A percentile compares a stretch with the other conserved stretches of the same genome.
These are phyloP conservation scores for Pilasporangium apinafurcum DNA, from an alignment of 352 stramenopile genomes.

Conservation along the genomic window DNA sequence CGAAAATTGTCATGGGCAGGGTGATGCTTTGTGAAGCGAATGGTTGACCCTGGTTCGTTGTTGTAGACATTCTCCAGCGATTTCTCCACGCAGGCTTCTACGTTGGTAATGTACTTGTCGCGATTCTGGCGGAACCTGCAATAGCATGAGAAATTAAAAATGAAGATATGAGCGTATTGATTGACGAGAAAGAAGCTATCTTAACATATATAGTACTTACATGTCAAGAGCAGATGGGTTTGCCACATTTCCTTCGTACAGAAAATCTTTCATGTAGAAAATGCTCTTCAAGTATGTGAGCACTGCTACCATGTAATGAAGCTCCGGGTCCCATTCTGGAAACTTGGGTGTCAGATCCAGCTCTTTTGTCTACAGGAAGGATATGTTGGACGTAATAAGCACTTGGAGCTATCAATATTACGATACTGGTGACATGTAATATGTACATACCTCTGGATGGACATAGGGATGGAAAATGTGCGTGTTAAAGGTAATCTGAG, in stretches of 20 bases:
- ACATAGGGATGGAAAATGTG: constrained; percentile 94
- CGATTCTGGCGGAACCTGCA: constrained; percentile 73
- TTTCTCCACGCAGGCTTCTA: constrained; percentile 89
- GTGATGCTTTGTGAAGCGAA: constrained; percentile 81
- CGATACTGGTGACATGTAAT: neutral
- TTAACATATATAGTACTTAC: constrained; percentile 18
- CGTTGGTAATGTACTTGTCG: constrained; percentile 85
- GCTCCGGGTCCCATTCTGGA: constrained; percentile 89
- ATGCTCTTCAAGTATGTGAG: constrained; percentile 97
- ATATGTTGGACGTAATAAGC: neutral
- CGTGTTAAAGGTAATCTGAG: constrained; percentile 90
- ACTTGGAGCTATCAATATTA: too few relatives aligned
- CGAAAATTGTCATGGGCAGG: constrained; percentile 75
- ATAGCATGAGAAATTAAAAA: neutral
- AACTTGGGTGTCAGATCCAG: constrained; percentile 91
- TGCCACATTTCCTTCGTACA: constrained; percentile 37
- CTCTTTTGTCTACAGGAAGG: constrained; percentile 59
- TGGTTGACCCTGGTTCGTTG: constrained; percentile 88
- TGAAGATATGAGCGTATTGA: neutral
- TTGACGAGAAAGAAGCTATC: neutral
- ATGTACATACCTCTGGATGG: constrained; percentile 37
- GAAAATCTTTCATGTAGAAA: constrained; percentile 97
- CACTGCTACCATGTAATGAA: constrained; percentile 94
- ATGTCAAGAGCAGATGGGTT: constrained; percentile 86
- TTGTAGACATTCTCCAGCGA: constrained; percentile 93